phyloP scores from a whole-genome alignment of 2,329 filamentous ascomycete species.

The Monosporascus sp. region DNA sequence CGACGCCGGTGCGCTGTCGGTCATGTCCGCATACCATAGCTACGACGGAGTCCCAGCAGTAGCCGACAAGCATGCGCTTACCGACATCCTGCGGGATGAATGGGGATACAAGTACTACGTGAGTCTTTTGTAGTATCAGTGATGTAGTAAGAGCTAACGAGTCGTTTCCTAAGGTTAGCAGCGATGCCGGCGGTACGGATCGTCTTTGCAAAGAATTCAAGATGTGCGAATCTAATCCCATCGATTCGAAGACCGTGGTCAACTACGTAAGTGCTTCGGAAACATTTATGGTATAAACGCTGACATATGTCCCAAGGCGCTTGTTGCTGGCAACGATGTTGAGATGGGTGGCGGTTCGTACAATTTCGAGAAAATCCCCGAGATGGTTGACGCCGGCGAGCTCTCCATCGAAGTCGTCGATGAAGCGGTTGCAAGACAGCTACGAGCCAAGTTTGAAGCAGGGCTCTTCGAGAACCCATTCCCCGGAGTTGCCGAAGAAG shows the following conservation, averaged over 20 bases:
- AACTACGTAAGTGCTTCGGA: constrained; percentile 37
- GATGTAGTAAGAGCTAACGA: background rate
- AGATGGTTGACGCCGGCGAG: constrained; percentile 56
- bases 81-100: constrained; percentile 62
- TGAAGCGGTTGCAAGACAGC: constrained; percentile 58
- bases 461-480: constrained; percentile 70
- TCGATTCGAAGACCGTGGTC: constrained; percentile 62
- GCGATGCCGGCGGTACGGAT: constrained; percentile 67
- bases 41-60: constrained; percentile 68
- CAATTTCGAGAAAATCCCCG: constrained; percentile 62
- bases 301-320: constrained; percentile 31
- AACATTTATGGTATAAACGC: background rate
- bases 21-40: constrained; percentile 72
- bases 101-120: constrained; percentile 71
- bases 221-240: constrained; percentile 54
- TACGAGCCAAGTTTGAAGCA: constrained; percentile 63
- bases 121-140: constrained; percentile 24
- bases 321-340: constrained; percentile 65
- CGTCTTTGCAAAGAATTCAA: constrained; percentile 59
- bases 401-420: constrained; percentile 57
- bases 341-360: constrained; percentile 75
- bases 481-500: constrained; percentile 47
- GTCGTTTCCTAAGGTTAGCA: constrained; percentile 37
- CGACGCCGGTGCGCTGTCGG: constrained; percentile 59
- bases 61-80: constrained; percentile 60